phyloP scores from a whole-genome alignment of 1,139 yeast genomes.

The Zygotorulaspora mrakii region DNA sequence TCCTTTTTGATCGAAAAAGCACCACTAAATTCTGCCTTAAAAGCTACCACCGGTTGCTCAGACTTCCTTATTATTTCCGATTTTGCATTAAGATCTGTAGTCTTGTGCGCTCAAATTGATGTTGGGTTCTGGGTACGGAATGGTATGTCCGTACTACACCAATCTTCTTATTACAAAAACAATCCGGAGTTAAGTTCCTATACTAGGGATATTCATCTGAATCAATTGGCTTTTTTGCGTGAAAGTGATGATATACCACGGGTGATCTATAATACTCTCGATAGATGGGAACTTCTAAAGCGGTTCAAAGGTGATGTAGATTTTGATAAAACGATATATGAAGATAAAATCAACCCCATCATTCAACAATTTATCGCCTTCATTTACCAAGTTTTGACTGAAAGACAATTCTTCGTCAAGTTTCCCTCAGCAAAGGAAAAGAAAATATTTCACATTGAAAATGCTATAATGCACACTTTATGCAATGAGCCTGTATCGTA shows the following conservation, averaged over 20 bases:
- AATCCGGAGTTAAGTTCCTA: conserved; percentile 36
- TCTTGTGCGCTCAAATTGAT: conserved; percentile 52
- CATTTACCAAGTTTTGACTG: conserved; percentile 54
- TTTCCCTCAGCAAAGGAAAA: conserved; percentile 33
- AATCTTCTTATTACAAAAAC: conserved; percentile 41
- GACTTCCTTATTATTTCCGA: conserved; percentile 50
- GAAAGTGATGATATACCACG: conserved; percentile 43
- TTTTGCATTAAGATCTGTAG: conserved; percentile 55
- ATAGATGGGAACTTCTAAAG: conserved; percentile 56
- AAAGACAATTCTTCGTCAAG: conserved; percentile 47
- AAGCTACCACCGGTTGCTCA: conserved; percentile 17
- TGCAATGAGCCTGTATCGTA: conserved; percentile 54
- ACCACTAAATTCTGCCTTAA: conserved; percentile 24
- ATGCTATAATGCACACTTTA: conserved; percentile 46
- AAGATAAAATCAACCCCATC: conserved; percentile 52
- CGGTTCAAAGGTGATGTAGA: conserved; percentile 48
- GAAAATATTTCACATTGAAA: conserved; percentile 35
- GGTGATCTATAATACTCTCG: conserved; percentile 49
- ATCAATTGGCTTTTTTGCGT: conserved; percentile 50
- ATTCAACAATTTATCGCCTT: conserved; percentile 53
- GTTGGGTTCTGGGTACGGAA: conserved; percentile 65
- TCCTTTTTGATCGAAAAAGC: conserved; percentile 34
- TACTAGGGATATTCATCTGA: conserved; percentile 55
- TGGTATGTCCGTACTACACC: conserved; percentile 52
- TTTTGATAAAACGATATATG: conserved; percentile 48